Evolutionary conservation across 441 rosid genomes (phyloP), one percentile per base, ranked within the genome.

Genomic region (Arabidopsis lyrata): DNA sequence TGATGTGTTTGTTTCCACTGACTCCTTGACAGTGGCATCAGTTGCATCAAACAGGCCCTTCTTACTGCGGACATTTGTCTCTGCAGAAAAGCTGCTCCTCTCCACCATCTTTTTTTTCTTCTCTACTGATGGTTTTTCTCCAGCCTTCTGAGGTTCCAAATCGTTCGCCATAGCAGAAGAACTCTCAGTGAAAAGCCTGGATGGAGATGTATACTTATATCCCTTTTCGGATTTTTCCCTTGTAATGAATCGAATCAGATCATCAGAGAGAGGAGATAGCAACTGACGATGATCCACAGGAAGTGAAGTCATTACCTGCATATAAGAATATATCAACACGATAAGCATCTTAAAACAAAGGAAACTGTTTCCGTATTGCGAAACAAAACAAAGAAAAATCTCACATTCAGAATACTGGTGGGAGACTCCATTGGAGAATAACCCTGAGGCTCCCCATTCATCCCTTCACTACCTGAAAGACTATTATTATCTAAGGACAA

Each of bases 381-480:
- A 36, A 74, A 38, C 7, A 64, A 64, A 18, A 74, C 29, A 73
- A 73, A 62, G 60, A 67, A 67, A 73, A 68, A 64, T 54, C 77
- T 83, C 80, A 93, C 99, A 90, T 31, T 84, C 73, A 96, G 75
- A 75, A 93, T 91, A 70, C 72, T 72, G 31, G 85, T 75, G 45
- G 97, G 97, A 65, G 98, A 96, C 58, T 81, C 89, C 70, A 76
- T 75, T 10, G 74, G 70, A 45, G 75, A 77, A 76, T 80, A 67
- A 50, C 70, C 87, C 66, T 76, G 87, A 82, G 74, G 86, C 62
- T 84, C 91, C 65, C 75, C 81, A 73, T 81, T 80, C 84, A 84
- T 76, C 73, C 84, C 93, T 61, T 90, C 95, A 83, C 90, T 89
- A 82, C 89, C 99, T 47, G 91, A 90, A 60, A 89, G 90, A 75